A percentile compares a stretch with the other conserved stretches of the same genome.
These are phyloP conservation scores for Wickerhamiella azymoides DNA, from an alignment of 805 yeast species.

Conservation along the genomic window DNA sequence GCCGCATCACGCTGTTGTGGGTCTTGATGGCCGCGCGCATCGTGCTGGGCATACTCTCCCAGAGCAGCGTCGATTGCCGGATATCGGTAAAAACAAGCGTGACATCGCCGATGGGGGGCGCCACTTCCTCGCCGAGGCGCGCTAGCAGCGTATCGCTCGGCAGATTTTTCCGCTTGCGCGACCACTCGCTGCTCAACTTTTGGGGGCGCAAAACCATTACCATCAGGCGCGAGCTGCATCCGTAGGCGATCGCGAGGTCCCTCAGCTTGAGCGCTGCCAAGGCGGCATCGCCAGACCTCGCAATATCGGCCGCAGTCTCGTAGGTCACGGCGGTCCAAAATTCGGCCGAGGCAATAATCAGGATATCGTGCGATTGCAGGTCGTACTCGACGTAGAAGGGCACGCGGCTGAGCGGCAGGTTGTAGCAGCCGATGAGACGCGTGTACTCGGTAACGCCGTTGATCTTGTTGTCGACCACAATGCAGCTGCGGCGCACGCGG, in stretches of 20 bases:
- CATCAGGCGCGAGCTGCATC: constrained; percentile 63
- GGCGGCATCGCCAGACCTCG: constrained; percentile 66
- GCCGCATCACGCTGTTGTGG: constrained; percentile 87
- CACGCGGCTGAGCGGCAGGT: constrained; percentile 65
- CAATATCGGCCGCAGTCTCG: constrained; percentile 82
- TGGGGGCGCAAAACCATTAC: constrained; percentile 48
- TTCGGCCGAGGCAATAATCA: constrained; percentile 70
- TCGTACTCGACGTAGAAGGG: constrained; percentile 59
- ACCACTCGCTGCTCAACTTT: constrained; percentile 10
- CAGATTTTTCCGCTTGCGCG: constrained; percentile 31
- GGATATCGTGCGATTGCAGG: constrained; percentile 60
- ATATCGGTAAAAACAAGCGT: constrained; percentile 97
- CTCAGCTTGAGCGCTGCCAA: constrained; percentile 84
- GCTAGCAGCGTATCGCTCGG: constrained; percentile 69
- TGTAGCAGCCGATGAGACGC: constrained; percentile 84
- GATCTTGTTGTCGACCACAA: constrained; percentile 69
- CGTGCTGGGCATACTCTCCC: constrained; percentile 88
- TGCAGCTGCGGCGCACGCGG: constrained; percentile 88
- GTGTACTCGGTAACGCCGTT: constrained; percentile 76
- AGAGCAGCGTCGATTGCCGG: constrained; percentile 77
- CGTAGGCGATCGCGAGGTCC: constrained; percentile 89
- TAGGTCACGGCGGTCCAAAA: constrained; percentile 75
- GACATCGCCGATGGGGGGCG: constrained; percentile 86
- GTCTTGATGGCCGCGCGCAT: constrained; percentile 95
- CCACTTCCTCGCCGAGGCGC: constrained; percentile 68